Base-by-base conservation (phyloP, 164 flowering plant genomes). In the Vitis labrusca region DNA sequence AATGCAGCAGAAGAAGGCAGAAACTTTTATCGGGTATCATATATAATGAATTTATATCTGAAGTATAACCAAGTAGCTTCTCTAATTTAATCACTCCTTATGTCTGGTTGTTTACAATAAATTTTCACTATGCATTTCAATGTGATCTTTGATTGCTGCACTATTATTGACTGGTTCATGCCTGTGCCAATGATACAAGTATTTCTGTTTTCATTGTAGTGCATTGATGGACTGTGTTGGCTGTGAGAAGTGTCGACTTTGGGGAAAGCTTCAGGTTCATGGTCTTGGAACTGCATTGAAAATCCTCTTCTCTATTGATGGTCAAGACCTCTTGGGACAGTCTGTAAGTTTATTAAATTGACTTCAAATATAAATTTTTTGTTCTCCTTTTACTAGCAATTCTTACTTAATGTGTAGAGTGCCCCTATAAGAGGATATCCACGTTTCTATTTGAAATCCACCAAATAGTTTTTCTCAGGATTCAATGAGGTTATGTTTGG, bases 221-320 rank as follows among this genome's bases (percentile, higher is more conserved):
- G 94, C 97, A 10, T 60, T 95, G 76, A 95, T 95, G 99, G 99
- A 95, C 73, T 93, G 98, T 80, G 92, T 93, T 50, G 97, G 97
- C 37, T 96, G 99, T 80, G 99, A 96, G 78, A 96, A 96, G 78
- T 96, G 99, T 77, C 89, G 99, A 15, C 91, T 96, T 14, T 96
- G 99, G 99, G 99, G 99, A 60, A 95, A 95, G 84, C 97, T 95
- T 78, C 99, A 95, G 79, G 92, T 95, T 79, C 98, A 87, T 81
- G 99, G 99, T 69, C 94, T 95, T 53, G 99, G 99, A 14, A 95
- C 99, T 54, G 97, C 99, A 51, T 76, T 95, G 71, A 93, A 96
- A 71, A 93, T 91, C 74, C 98, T 96, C 50, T 93, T 96, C 80
- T 86, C 98, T 50, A 97, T 87, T 72, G 81, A 96, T 76, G 88